A percentile compares a stretch with the other conserved stretches of the same genome.
These are phyloP conservation scores for Mycena citricolor DNA, from an alignment of 1,284 basidiomycete species.

Conservation along the genomic window DNA sequence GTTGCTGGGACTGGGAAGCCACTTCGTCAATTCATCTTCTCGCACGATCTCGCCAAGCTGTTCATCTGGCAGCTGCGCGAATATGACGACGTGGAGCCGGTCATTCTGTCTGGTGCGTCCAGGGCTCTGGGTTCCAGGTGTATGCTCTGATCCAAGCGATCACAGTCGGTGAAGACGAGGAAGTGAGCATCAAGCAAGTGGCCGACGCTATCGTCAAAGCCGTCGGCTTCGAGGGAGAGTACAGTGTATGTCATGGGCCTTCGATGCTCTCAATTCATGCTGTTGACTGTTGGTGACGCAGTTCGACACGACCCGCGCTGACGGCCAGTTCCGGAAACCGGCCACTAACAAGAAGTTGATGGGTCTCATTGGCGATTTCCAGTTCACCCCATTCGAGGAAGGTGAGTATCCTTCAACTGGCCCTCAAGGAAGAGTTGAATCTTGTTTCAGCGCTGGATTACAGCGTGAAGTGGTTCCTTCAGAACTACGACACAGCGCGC, in stretches of 20 bases:
- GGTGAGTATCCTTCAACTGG: conserved; percentile 44
- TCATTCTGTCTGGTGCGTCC: conserved; percentile 79
- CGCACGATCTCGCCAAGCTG: conserved; percentile 86
- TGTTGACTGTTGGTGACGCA: conserved; percentile 23
- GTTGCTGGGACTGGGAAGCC: conserved; percentile 87
- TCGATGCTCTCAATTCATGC: neutral
- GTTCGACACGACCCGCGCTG: conserved; percentile 70
- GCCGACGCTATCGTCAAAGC: conserved; percentile 83
- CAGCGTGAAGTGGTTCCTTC: conserved; percentile 78
- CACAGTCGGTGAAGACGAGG: conserved; percentile 83
- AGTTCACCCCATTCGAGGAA: conserved; percentile 83
- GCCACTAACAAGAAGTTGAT: conserved; percentile 88
- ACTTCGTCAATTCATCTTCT: conserved; percentile 91
- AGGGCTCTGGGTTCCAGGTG: conserved; percentile 1
- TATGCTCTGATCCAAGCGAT: conserved; percentile 1
- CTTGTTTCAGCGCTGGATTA: conserved; percentile 63
- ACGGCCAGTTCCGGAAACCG: conserved; percentile 91
- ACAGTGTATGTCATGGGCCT: conserved; percentile 45
- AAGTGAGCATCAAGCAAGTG: conserved; percentile 84
- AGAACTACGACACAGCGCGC: conserved; percentile 69
- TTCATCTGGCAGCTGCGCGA: conserved; percentile 91
- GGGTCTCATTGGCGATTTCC: conserved; percentile 66
- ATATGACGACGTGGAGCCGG: conserved; percentile 85
- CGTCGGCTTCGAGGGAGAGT: conserved; percentile 73
- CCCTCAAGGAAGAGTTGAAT: too few species aligned